Base-by-base conservation (phyloP, 148 eudicot species). In the Spergularia bocconei region DNA sequence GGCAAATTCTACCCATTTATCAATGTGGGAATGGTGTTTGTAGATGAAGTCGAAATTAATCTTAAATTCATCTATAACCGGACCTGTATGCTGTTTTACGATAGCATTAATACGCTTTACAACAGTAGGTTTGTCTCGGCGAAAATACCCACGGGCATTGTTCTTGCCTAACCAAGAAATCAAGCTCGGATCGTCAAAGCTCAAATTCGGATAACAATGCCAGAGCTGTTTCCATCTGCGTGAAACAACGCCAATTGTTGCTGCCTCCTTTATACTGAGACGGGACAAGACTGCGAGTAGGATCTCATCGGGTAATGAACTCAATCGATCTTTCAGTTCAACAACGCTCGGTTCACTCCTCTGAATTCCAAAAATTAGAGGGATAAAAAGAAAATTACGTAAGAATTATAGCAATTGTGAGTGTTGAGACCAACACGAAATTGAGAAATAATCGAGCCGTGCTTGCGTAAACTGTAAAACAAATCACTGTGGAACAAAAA, bases 241-340 rank as follows among this genome's bases (percentile, higher is more conserved):
- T 9, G 75, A 72, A 58, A 72, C 54, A 41, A 72, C 54, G 41
- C 54, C 38, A 44, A 20, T 21, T 44, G 66, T 58, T 72, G 64
- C 66, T n/a, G 64, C 66, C 4, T 72, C 75, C 66, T 59, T 44
- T 66, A 23, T 72, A 6, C 55, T 58, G 20, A 58, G 33, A 38
- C 19, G 16, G 11, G 54, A 58, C 66, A 44, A 33, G 10, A 72
- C 41, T 58, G 25, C 19, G 66, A 72, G 1, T 20, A 59, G 25
- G 13, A 70, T 73, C 3, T 60, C 76, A 19, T 60, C 7, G 14
- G 33, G 56, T 47, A 60, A 62, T 17, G 6, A 33, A 62, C 66
- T 62, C 66, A 62, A 19, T 17, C 66, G 17, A 62, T 62, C 66
- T 29, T n/a, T n/a, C n/a, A n/a, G n/a, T n/a, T n/a, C n/a, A n/a